phyloP scores from a whole-genome alignment of 257 asterid species.

The Primulina tabacum region DNA sequence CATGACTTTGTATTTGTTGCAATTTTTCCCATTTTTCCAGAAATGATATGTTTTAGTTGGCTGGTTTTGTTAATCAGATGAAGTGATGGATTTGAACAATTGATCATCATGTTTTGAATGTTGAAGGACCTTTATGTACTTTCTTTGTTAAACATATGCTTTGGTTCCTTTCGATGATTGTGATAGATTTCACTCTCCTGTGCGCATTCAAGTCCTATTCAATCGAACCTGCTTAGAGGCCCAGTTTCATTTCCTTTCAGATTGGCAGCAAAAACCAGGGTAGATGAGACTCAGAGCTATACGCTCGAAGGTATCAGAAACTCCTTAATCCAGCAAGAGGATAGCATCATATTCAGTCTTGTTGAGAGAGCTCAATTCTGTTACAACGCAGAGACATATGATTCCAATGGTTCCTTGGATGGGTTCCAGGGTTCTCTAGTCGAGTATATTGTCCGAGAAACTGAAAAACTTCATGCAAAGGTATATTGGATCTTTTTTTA shows the following conservation, averaged over 20 bases:
- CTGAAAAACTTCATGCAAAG: conserved; percentile 90
- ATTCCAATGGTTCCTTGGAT: conserved; percentile 61
- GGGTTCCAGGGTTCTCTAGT: conserved; percentile 79
- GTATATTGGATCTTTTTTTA: conserved; percentile 33
- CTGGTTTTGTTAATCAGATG: not conserved
- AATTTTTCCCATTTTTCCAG: too few species aligned
- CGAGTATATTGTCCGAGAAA: conserved; percentile 82
- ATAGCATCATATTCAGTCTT: conserved; percentile 80
- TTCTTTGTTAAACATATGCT: too few species aligned
- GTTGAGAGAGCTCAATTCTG: conserved; percentile 91
- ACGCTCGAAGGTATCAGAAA: conserved; percentile 85
- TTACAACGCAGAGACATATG: conserved; percentile 65
- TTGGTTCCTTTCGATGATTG: not conserved
- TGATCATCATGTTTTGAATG: not conserved
- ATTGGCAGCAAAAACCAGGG: conserved; percentile 44
- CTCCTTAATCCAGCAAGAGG: conserved; percentile 88
- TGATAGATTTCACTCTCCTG: not conserved
- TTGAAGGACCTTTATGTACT: not conserved
- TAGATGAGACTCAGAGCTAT: conserved; percentile 73
- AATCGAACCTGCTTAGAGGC: conserved; percentile 21
- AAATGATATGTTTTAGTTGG: too few species aligned
- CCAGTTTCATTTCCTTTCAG: conserved; percentile 35
- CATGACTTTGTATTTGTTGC: too few species aligned
- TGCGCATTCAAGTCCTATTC: not conserved
- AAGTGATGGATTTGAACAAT: not conserved